A percentile compares a stretch with the other conserved stretches of the same genome.
Evolutionary conservation across 768 basidiomycete genomes (phyloP).

Genomic region (Boletellus sp.): DNA sequence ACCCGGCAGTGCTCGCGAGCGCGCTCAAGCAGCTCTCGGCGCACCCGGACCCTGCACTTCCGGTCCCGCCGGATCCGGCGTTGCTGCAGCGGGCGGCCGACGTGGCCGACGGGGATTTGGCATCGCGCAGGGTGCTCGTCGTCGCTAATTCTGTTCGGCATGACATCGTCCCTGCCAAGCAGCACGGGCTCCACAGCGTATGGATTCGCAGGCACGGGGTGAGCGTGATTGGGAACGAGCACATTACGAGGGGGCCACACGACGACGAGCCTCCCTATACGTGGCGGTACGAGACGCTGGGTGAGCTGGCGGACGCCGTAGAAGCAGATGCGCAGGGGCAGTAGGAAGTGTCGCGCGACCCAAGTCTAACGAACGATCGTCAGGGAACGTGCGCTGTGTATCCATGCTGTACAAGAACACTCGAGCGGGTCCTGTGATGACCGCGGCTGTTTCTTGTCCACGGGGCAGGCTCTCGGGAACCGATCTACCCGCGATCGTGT

Average conservation of each 20-base stretch:
- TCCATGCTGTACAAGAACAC: no score
- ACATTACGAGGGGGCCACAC: constrained; percentile 27
- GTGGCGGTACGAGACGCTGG: constrained; percentile 58
- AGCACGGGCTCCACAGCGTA: constrained; percentile 52
- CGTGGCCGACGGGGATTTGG: constrained; percentile 24
- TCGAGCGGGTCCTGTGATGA: no score
- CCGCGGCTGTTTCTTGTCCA: no score
- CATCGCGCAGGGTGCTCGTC: constrained; percentile 45
- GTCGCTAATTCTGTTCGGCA: constrained; percentile 68
- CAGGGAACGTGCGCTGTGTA: no score
- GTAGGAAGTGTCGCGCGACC: neutral
- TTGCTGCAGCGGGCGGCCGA: no score
- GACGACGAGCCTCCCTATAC: constrained; percentile 35
- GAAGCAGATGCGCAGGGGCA: constrained; percentile 21
- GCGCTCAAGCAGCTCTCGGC: constrained; percentile 26
- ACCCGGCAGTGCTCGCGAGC: constrained; percentile 39
- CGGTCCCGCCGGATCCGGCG: neutral
- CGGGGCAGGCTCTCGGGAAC: no score
- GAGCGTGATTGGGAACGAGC: constrained; percentile 33
- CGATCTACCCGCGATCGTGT: no score
- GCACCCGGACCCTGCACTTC: constrained; percentile 16
- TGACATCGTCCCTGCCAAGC: constrained; percentile 61
- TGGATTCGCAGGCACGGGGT: constrained; percentile 56
- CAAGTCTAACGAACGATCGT: no score
- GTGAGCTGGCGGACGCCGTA: constrained; percentile 58